Conservation (phyloP, 176 grass and related monocot species). For the Juncus inflexus region DNA sequence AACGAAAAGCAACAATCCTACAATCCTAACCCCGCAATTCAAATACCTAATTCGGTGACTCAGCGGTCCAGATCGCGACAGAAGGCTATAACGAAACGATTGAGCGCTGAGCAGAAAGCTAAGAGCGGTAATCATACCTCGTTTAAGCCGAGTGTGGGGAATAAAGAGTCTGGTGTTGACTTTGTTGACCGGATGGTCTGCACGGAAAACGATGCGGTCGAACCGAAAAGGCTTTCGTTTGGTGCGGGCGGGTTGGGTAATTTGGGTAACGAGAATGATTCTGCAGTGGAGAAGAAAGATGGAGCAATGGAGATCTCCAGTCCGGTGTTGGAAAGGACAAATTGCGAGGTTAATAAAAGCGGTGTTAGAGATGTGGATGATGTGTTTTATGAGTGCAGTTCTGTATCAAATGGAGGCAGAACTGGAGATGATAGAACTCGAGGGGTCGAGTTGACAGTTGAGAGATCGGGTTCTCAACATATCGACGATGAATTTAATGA, state of each 20-base stretch:
- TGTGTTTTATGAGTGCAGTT: too few relatives aligned
- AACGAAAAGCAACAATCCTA: slow-evolving; percentile 18
- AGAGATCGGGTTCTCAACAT: neutral
- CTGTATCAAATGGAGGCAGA: neutral
- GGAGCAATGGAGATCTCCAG: too few relatives aligned
- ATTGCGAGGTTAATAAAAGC: too few relatives aligned
- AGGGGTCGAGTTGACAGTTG: neutral
- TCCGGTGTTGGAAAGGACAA: too few relatives aligned
- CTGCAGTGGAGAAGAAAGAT: too few relatives aligned
- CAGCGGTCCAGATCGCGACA: slow-evolving; percentile 69
- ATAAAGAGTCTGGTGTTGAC: too few relatives aligned
- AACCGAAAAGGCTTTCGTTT: too few relatives aligned
- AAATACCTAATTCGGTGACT: slow-evolving; percentile 29
- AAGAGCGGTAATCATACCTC: slow-evolving; percentile 20
- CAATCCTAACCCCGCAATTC: slow-evolving; percentile 14
- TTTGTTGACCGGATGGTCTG: neutral
- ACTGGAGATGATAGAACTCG: neutral
- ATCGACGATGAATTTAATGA: neutral
- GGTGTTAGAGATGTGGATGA: too few relatives aligned
- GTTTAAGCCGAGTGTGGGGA: slow-evolving; percentile 2
- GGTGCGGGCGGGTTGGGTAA: too few relatives aligned
- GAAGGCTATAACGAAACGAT: slow-evolving; percentile 33
- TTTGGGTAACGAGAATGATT: too few relatives aligned
- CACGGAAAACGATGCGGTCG: slow-evolving; percentile 9
- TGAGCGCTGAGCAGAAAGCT: slow-evolving; percentile 23